Base-by-base conservation (phyloP, 2,329 filamentous ascomycete genomes). In the Fusarium sororula region DNA sequence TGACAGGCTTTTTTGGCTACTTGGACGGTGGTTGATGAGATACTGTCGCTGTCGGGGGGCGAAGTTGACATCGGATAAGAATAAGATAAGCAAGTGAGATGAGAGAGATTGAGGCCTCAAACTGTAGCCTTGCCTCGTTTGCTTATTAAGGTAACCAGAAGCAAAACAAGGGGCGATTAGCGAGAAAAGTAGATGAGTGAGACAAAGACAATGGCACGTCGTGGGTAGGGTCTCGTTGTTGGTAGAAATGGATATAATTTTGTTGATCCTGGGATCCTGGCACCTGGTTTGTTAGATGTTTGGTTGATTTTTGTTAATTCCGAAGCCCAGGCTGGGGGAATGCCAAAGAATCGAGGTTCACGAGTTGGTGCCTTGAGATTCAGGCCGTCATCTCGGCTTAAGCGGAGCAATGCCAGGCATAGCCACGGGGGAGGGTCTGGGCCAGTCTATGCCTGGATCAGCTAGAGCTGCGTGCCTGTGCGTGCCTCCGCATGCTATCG, bases 1-100 rank as follows among this genome's bases (percentile, higher is more conserved):
- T 89, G 87, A 73, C 87, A 89, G 39, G 81, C 75, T 67, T 83
- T 83, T 24, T 74, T 74, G 35, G 72, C 72, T 38, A 72, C 44
- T 24, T 63, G 71, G 47, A 58, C 64, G 41, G 48, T 72, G 38
- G 48, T 63, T 55, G 72, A 37, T 38, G 62, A 65, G 47, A 60
- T 50, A 38, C 41, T 56, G 35, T 74, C 72, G 72, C 58, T 74
- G 68, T 68, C 53, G 44, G 71, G 72, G 24, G 72, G 72, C 32
- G 72, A 74, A 41, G 68, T 48, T 59, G 72, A 75, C 72, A 74
- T 74, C 41, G 71, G 67, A 70, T 65, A 63, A 54, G 35, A 35
- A 70, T 65, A 63, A 54, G 35, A 35, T 66, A 70, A 48, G 45
- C 3, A 48, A 48, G 22, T 59, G 61, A 39, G 42, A 38, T 63